Evolutionary conservation across 1,139 yeast species (phyloP), one percentile per base, ranked within the genome.

Genomic region (Debaryomyces robertsiae): DNA sequence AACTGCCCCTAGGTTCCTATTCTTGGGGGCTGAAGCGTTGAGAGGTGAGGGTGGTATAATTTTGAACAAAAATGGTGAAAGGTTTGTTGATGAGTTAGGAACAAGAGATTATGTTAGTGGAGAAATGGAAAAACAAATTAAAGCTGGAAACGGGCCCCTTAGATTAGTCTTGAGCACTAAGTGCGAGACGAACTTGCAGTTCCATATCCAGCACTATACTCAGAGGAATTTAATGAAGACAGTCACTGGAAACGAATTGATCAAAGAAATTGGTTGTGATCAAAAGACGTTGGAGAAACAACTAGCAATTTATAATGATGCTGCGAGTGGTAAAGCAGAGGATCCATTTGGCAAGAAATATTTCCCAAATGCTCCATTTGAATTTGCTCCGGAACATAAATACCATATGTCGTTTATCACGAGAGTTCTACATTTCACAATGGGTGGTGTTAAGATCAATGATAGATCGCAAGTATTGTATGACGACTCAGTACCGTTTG

Each of bases 361-460:
- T 47, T 79, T 75, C 60, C 78, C 80, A 22, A 73, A 74, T 29
- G 66, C 77, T 5, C 82, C 81, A 6, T 65, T 74, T 41, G 61
- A 59, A 16, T 68, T 58, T 44, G 47, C 54, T 9, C 44, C 52
- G 3, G 48, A 58, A 23, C 63, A 61, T 5, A 57, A 54, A 16
- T 73, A 67, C 49, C 77, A 75, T 52, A 79, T 77, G 22, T 78
- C 84, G 1, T 74, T 66, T 47, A 75, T 84, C 35, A 84, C 93
- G 2, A 80, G 94, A 30, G 94, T 86, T 2, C 77, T 87, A 30
- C 95, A 87, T 58, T 87, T 85, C 65, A 85, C 95, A 6, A 84
- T 86, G 90, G 95, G 95, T 27, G 95, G 95, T 32, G 82, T 84
- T 25, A 79, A 79, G 56, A 82, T 84, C 54, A 79, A 84, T 54